phyloP scores from a whole-genome alignment of 805 yeast species.

The Lachancea meyersii region DNA sequence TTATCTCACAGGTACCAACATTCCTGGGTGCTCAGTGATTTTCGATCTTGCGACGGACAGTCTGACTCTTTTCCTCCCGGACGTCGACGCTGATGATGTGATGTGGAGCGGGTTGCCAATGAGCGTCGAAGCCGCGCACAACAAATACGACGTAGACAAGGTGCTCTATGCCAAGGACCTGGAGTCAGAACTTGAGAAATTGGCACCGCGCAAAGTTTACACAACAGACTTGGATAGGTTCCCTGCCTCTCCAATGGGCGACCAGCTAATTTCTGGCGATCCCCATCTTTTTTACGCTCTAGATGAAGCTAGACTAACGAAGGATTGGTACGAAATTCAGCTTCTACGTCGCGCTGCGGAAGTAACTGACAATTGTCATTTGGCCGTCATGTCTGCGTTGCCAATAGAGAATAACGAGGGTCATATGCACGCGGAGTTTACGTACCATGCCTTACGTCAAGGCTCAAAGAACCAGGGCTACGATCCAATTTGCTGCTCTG shows the following conservation, averaged over 20 bases:
- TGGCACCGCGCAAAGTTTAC: constrained; percentile 30
- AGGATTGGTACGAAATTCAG: constrained; percentile 75
- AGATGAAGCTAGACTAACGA: constrained; percentile 80
- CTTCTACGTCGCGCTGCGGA: constrained; percentile 73
- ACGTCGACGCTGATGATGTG: constrained; percentile 70
- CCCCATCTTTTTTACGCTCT: constrained; percentile 58
- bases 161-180: constrained; percentile 59
- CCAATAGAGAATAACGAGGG: constrained; percentile 85
- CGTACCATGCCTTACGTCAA: constrained; percentile 88
- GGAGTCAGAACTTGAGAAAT: constrained; percentile 28
- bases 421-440: constrained; percentile 92
- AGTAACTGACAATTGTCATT: constrained; percentile 82
- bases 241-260: constrained; percentile 33
- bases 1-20: constrained; percentile 75
- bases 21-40: constrained; percentile 68
- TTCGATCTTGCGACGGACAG: constrained; percentile 49
- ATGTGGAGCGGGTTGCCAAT: constrained; percentile 96
- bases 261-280: constrained; percentile 40
- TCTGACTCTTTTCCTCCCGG: constrained; percentile 71
- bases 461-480: constrained; percentile 86
- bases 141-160: constrained; percentile 73
- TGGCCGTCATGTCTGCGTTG: constrained; percentile 86
- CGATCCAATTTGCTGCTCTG: constrained; percentile 95
- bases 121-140: constrained; percentile 54
- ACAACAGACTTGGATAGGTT: constrained; percentile 54